Conservation (phyloP, 2,329 filamentous ascomycete species). For the Sporothrix inflata region DNA sequence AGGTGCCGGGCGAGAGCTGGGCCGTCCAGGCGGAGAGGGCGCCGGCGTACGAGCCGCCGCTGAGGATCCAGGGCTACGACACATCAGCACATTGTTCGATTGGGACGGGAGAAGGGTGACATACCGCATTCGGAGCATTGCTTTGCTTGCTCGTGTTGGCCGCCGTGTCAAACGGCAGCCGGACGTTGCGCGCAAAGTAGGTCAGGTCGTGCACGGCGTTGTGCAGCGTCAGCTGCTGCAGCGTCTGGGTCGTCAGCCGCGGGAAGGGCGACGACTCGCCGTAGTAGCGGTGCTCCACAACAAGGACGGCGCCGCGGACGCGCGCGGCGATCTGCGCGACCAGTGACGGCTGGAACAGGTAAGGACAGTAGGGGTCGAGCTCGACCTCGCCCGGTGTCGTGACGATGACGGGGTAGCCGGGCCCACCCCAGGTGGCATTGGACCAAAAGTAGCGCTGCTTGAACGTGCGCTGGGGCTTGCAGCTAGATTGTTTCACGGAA, state of each 20-base stretch:
- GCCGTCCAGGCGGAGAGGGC: slow-evolving; percentile 60
- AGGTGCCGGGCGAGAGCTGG: slow-evolving; percentile 55
- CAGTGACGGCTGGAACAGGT: background rate
- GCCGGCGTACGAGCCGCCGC: slow-evolving; percentile 61
- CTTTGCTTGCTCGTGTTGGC: slow-evolving; percentile 46
- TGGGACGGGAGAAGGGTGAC: slow-evolving; percentile 22
- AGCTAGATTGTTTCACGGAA: background rate
- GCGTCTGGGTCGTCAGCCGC: slow-evolving; percentile 54
- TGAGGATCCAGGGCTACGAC: slow-evolving; percentile 56
- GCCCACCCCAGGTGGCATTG: slow-evolving; percentile 23
- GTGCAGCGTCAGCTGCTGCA: slow-evolving; percentile 58
- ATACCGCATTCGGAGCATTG: slow-evolving; percentile 53
- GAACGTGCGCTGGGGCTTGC: slow-evolving; percentile 23
- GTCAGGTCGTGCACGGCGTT: slow-evolving; percentile 58
- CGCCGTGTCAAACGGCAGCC: slow-evolving; percentile 53
- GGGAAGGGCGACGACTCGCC: slow-evolving; percentile 58
- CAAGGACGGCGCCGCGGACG: slow-evolving; percentile 2
- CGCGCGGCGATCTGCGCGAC: slow-evolving; percentile 9
- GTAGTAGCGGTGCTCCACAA: slow-evolving; percentile 54
- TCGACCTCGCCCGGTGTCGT: slow-evolving; percentile 24
- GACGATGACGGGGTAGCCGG: slow-evolving; percentile 29
- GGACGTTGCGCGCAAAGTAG: slow-evolving; percentile 56
- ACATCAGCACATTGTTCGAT: too few species aligned
- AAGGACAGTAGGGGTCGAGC: slow-evolving; percentile 8
- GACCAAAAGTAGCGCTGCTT: slow-evolving; percentile 28